Evolutionary conservation across 2,329 filamentous ascomycete genomes (phyloP).

Genomic region (Exutisphaerella laricina): DNA sequence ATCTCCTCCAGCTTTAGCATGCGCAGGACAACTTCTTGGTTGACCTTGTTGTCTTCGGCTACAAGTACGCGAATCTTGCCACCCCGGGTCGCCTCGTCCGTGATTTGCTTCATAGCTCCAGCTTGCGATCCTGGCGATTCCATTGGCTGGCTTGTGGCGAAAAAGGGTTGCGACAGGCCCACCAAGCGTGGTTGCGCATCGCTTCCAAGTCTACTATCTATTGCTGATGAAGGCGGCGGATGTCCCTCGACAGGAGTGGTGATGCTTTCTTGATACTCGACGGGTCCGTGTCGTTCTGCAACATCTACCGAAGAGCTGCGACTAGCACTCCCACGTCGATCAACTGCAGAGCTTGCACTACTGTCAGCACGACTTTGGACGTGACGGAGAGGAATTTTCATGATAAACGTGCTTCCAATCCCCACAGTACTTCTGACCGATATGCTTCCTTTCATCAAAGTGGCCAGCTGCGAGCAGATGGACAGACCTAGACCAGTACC

Average conservation of each 20-base stretch:
- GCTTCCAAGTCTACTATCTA: slow-evolving; percentile 37
- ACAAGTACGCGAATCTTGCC: slow-evolving; percentile 74
- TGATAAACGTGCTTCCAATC: slow-evolving; percentile 72
- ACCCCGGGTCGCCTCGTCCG: slow-evolving; percentile 53
- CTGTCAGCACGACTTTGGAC: slow-evolving; percentile 61
- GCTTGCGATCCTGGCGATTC: slow-evolving; percentile 56
- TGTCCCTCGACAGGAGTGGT: slow-evolving; percentile 23
- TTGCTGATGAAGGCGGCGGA: slow-evolving; percentile 13
- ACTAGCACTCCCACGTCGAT: slow-evolving; percentile 13
- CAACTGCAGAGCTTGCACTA: slow-evolving; percentile 37
- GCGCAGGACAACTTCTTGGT: slow-evolving; percentile 55
- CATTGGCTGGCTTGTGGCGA: slow-evolving; percentile 48
- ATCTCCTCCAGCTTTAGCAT: slow-evolving; percentile 71
- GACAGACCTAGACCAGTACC: slow-evolving; percentile 83
- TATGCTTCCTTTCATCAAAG: slow-evolving; percentile 75
- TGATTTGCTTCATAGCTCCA: slow-evolving; percentile 59
- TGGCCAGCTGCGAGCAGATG: slow-evolving; percentile 82
- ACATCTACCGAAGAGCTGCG: slow-evolving; percentile 16
- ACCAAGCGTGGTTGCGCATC: slow-evolving; percentile 72
- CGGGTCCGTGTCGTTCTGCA: slow-evolving; percentile 10
- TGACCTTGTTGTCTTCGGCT: slow-evolving; percentile 66
- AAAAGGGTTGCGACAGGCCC: slow-evolving; percentile 78
- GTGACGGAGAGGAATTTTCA: slow-evolving; percentile 76
- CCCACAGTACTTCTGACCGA: slow-evolving; percentile 65
- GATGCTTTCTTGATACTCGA: slow-evolving; percentile 14